Evolutionary conservation across 495 filamentous ascomycete genomes (phyloP).

Genomic region (Penicillium canescens): DNA sequence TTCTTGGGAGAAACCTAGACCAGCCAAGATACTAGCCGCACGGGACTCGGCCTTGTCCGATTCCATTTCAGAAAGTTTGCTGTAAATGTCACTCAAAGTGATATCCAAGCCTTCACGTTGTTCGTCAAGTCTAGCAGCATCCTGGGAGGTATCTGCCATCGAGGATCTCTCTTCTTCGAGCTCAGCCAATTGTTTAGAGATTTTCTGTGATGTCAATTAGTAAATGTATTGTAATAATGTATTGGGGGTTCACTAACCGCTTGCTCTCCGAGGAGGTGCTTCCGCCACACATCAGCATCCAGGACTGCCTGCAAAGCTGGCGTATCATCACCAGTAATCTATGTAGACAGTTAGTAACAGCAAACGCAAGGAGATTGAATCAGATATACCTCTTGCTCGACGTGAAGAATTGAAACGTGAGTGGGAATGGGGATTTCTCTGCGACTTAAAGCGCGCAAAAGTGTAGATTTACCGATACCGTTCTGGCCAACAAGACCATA

Average conservation of each 20-base stretch:
- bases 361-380: not conserved
- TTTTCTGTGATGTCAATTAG: slow-evolving; percentile 60
- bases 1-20: slow-evolving; percentile 94
- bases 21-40: slow-evolving; percentile 93
- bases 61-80: slow-evolving; percentile 97
- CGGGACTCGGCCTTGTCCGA: slow-evolving; percentile 96
- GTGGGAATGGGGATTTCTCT: slow-evolving; percentile 93
- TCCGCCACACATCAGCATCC: slow-evolving; percentile 98
- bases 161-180: slow-evolving; percentile 77
- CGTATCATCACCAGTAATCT: slow-evolving; percentile 96
- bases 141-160: slow-evolving; percentile 83
- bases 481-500: slow-evolving; percentile 99
- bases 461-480: slow-evolving; percentile 98
- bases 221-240: slow-evolving; percentile 12
- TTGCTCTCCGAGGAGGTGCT: slow-evolving; percentile 90
- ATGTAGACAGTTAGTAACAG: slow-evolving; percentile 10
- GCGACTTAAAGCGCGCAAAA: slow-evolving; percentile 86
- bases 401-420: slow-evolving; percentile 98
- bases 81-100: slow-evolving; percentile 84
- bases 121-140: slow-evolving; percentile 79
- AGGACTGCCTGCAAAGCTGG: slow-evolving; percentile 92
- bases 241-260: slow-evolving; percentile 51
- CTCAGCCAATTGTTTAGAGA: slow-evolving; percentile 70
- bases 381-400: slow-evolving; percentile 85
- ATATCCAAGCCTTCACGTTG: slow-evolving; percentile 88